Percentiles rank a stretch among this genome's conserved stretches.
Evolutionary conservation across 352 stramenopile genomes (phyloP).

Genomic region (Pythium phragmiticola): DNA sequence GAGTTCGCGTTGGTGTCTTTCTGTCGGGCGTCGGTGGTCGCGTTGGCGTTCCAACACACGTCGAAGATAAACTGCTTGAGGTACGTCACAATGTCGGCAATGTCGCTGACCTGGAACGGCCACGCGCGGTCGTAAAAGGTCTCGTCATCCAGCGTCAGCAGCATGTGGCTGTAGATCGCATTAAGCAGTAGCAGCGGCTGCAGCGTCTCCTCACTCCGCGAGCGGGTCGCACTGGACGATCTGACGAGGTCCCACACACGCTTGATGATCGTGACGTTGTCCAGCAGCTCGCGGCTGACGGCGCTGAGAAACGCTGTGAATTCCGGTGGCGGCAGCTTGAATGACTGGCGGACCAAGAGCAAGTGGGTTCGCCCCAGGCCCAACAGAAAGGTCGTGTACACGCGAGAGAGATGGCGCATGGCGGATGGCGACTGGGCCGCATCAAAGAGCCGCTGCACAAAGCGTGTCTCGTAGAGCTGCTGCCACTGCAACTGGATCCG

Average conservation of each 20-base stretch:
- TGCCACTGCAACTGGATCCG: conserved; percentile 44
- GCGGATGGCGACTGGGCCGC: not conserved
- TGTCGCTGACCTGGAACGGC: conserved; percentile 47
- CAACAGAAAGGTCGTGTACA: conserved; percentile 44
- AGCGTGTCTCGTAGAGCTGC: conserved; percentile 40
- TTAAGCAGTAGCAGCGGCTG: conserved; percentile 63
- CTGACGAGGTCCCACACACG: conserved; percentile 43
- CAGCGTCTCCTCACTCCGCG: conserved; percentile 24
- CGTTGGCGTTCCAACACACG: conserved; percentile 51
- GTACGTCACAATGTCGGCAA: conserved; percentile 43
- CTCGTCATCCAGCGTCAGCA: conserved; percentile 66
- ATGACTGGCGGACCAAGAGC: conserved; percentile 42
- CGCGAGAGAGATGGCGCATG: conserved; percentile 35
- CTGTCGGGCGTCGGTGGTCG: not conserved
- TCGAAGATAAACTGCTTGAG: conserved; percentile 74
- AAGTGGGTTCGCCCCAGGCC: conserved; percentile 44
- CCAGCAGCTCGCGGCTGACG: conserved; percentile 38
- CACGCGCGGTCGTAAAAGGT: conserved; percentile 64
- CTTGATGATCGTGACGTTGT: conserved; percentile 21
- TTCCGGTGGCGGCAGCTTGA: conserved; percentile 38
- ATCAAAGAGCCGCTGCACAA: conserved; percentile 39
- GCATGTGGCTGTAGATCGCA: conserved; percentile 59
- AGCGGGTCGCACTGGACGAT: conserved; percentile 18
- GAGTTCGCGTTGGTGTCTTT: not conserved
- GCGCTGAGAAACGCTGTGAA: conserved; percentile 55